phyloP scores from a whole-genome alignment of 495 filamentous ascomycete genomes.

The Parachaetomium inaequale region DNA sequence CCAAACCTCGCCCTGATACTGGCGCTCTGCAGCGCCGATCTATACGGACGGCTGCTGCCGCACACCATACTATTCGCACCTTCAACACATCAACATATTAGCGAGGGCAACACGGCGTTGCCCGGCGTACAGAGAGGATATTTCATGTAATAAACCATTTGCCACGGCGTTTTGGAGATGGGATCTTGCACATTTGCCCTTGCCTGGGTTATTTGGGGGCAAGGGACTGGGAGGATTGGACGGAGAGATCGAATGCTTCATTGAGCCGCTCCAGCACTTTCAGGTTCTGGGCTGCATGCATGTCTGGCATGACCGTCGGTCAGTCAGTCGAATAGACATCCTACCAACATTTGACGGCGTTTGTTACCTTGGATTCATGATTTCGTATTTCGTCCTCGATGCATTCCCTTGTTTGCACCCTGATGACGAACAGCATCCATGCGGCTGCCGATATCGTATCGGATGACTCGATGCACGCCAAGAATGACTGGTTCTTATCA shows the following conservation, averaged over 20 bases:
- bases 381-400: neutral
- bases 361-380: neutral
- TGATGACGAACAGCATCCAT: neutral
- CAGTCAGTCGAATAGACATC: neutral
- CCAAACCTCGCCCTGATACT: neutral
- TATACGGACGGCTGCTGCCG: neutral
- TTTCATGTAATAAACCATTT: neutral
- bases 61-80: neutral
- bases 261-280: neutral
- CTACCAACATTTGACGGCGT: neutral
- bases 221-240: neutral
- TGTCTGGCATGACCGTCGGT: neutral
- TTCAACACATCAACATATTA: neutral
- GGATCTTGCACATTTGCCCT: neutral
- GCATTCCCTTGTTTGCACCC: neutral
- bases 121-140: neutral
- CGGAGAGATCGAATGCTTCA: neutral
- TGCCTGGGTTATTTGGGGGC: neutral
- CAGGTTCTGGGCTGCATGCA: neutral
- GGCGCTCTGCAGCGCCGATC: neutral
- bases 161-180: constrained; percentile 4
- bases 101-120: neutral
- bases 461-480: constrained; percentile 14
- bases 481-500: no score
- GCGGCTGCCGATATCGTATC: constrained; percentile 22